Evolutionary conservation across 1,284 basidiomycete species (phyloP).

Genomic region (Cutaneotrichosporon cavernicola): DNA sequence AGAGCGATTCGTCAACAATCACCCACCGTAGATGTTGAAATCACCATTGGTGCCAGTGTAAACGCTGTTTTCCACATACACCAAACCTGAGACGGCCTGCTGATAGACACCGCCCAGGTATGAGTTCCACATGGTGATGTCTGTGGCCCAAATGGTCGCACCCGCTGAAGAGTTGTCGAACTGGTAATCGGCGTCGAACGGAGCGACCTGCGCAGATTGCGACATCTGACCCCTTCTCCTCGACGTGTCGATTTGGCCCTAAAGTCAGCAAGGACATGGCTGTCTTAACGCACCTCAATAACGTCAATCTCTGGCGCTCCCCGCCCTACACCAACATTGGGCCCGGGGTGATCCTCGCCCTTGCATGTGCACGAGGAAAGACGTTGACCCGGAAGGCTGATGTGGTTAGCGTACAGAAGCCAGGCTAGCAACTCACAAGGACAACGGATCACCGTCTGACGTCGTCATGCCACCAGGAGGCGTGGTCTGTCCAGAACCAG

Average conservation of each 20-base stretch:
- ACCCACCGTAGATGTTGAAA: slow-evolving; percentile 58
- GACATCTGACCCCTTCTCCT: slow-evolving; percentile 56
- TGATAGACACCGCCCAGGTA: slow-evolving; percentile 78
- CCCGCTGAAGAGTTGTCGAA: slow-evolving; percentile 57
- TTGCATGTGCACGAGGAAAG: slow-evolving; percentile 61
- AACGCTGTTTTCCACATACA: slow-evolving; percentile 57
- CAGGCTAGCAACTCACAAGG: slow-evolving; percentile 6
- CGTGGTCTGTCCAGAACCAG: slow-evolving; percentile 34
- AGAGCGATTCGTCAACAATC: not conserved
- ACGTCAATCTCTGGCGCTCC: slow-evolving; percentile 60
- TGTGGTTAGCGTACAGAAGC: slow-evolving; percentile 2
- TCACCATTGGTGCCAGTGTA: slow-evolving; percentile 35
- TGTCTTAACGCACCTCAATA: slow-evolving; percentile 50
- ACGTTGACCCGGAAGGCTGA: slow-evolving; percentile 58
- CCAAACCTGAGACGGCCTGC: slow-evolving; percentile 72
- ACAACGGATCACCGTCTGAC: slow-evolving; percentile 24
- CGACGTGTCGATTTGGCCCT: slow-evolving; percentile 37
- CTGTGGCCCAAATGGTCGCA: slow-evolving; percentile 37
- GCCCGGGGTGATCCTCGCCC: slow-evolving; percentile 56
- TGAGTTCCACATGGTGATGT: slow-evolving; percentile 64
- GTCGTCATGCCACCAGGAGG: slow-evolving; percentile 35
- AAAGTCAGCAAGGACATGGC: not conserved
- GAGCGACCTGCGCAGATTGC: slow-evolving; percentile 57
- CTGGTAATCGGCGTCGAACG: slow-evolving; percentile 67
- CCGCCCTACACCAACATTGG: slow-evolving; percentile 48